Percentiles rank a stretch among this genome's conserved stretches.
phyloP scores from a whole-genome alignment of 768 basidiomycete species.

The Jaapia argillacea region DNA sequence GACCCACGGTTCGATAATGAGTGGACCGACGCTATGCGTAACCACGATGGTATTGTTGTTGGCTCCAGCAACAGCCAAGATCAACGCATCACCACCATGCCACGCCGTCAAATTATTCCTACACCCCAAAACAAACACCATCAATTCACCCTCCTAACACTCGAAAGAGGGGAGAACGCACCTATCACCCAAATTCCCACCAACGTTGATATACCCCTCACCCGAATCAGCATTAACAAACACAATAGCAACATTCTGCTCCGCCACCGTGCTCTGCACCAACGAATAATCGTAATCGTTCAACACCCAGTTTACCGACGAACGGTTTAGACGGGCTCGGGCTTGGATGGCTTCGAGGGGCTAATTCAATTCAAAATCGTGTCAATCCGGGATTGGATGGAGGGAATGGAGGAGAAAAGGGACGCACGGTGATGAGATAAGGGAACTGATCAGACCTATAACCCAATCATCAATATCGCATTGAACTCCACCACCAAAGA shows the following conservation, averaged over 20 bases:
- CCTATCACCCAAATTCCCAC: slow-evolving; percentile 22
- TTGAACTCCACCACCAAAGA: neutral
- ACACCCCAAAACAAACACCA: too few species aligned
- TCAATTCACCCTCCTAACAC: too few species aligned
- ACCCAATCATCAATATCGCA: neutral
- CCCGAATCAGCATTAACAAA: slow-evolving; percentile 36
- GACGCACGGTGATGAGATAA: slow-evolving; percentile 35
- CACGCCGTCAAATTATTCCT: slow-evolving; percentile 18
- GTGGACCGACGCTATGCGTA: slow-evolving; percentile 54
- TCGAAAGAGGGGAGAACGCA: too few species aligned
- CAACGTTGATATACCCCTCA: slow-evolving; percentile 22
- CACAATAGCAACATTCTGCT: slow-evolving; percentile 33
- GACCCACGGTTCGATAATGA: slow-evolving; percentile 36
- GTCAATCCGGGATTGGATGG: too few species aligned
- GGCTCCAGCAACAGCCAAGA: slow-evolving; percentile 39
- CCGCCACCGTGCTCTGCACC: slow-evolving; percentile 32
- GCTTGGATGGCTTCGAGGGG: neutral
- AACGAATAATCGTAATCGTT: slow-evolving; percentile 29
- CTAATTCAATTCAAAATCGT: neutral
- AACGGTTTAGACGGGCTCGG: slow-evolving; percentile 13
- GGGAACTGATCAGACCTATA: slow-evolving; percentile 40
- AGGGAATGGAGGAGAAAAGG: too few species aligned
- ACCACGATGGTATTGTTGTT: slow-evolving; percentile 58
- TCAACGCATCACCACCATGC: slow-evolving; percentile 27
- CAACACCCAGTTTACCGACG: slow-evolving; percentile 35